Evolutionary conservation across 2,329 filamentous ascomycete species (phyloP).

Genomic region (Verruconis gallopava): DNA sequence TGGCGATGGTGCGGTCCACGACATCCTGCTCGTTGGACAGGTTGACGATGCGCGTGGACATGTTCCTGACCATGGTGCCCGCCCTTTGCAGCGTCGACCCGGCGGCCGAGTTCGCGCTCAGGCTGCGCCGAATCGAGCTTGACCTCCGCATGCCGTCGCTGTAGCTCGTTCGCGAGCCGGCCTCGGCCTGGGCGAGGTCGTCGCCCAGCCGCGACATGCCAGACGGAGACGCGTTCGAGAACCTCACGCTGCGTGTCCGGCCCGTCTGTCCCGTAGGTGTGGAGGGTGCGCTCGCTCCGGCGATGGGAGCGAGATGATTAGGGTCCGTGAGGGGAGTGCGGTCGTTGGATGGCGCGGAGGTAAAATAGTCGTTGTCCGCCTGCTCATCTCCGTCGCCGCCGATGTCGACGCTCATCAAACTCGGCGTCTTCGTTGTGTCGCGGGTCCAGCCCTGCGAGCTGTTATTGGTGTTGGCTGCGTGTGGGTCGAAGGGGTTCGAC

Average conservation of each 20-base stretch:
- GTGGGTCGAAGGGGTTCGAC: constrained; percentile 3
- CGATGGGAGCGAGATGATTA: constrained; percentile 43
- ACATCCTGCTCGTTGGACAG: constrained; percentile 85
- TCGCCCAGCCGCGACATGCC: constrained; percentile 40
- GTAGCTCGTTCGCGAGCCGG: constrained; percentile 37
- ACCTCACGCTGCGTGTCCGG: constrained; percentile 41
- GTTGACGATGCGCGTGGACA: constrained; percentile 97
- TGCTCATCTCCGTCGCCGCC: constrained; percentile 31
- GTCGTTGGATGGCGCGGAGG: constrained; percentile 43
- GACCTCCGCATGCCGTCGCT: constrained; percentile 43
- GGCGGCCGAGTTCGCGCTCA: constrained; percentile 30
- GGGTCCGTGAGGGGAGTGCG: constrained; percentile 46
- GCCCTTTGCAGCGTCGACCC: constrained; percentile 37
- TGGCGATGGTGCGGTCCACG: constrained; percentile 57
- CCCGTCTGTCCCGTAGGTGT: constrained; percentile 33
- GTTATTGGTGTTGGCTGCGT: constrained; percentile 9
- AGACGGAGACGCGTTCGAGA: constrained; percentile 23
- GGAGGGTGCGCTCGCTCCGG: constrained; percentile 27
- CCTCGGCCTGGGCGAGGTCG: constrained; percentile 48
- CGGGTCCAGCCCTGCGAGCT: not conserved
- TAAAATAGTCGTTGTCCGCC: constrained; percentile 40
- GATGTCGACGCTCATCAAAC: constrained; percentile 1
- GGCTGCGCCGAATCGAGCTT: constrained; percentile 36
- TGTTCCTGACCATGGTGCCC: constrained; percentile 45
- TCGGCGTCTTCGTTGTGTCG: constrained; percentile 6